These are phyloP conservation scores for Castanea sativa DNA, from an alignment of 306 rosid genomes.

Conservation along the genomic window DNA sequence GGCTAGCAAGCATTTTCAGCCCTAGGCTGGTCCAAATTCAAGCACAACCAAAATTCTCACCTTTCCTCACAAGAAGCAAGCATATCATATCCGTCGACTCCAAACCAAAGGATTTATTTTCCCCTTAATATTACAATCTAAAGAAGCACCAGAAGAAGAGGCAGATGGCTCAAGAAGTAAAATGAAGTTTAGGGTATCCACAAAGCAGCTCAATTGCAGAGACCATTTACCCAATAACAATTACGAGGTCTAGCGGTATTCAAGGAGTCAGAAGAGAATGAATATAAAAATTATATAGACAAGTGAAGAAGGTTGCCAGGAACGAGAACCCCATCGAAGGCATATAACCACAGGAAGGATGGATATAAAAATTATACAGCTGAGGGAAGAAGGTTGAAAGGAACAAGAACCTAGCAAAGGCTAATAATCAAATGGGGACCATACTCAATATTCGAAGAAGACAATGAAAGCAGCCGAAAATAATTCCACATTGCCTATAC, in stretches of 20 bases:
- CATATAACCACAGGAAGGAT: no score
- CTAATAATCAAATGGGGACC: not conserved
- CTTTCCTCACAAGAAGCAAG: slow-evolving; percentile 21
- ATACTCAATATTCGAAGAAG: not conserved
- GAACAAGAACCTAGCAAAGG: not conserved
- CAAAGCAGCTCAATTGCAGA: slow-evolving; percentile 21
- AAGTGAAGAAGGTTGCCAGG: not conserved
- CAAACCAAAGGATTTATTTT: not conserved
- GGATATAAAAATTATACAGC: no score
- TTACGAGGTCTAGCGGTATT: slow-evolving; percentile 2
- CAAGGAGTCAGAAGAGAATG: slow-evolving; percentile 9
- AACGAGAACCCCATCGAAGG: not conserved
- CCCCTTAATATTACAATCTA: slow-evolving; percentile 1
- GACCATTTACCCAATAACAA: slow-evolving; percentile 8
- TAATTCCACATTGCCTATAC: not conserved
- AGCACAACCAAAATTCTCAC: slow-evolving; percentile 34
- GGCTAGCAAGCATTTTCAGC: slow-evolving; percentile 37
- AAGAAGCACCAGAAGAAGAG: slow-evolving; percentile 17
- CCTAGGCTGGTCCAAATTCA: slow-evolving; percentile 35
- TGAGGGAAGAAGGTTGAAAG: no score
- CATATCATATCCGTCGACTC: slow-evolving; percentile 11
- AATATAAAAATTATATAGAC: not conserved
- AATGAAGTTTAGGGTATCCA: slow-evolving; percentile 19
- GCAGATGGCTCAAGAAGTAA: slow-evolving; percentile 14
- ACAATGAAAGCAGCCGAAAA: not conserved